Conservation (phyloP, 257 asterid species). For the Coffea canephora region DNA sequence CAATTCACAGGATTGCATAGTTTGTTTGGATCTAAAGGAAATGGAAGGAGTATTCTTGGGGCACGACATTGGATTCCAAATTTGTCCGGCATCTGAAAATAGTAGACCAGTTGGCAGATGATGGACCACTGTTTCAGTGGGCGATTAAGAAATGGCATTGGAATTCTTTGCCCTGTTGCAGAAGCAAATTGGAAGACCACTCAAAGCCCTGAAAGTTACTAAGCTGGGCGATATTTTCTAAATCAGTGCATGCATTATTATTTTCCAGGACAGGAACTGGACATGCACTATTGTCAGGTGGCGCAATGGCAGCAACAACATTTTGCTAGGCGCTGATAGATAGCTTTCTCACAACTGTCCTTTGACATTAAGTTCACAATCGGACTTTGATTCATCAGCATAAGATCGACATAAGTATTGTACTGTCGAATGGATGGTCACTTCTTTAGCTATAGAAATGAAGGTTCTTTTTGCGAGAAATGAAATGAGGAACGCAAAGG, state of each 20-base stretch:
- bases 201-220: conserved; percentile 6
- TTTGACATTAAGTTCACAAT: not conserved
- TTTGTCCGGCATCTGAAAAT: not conserved
- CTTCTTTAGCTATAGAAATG: not conserved
- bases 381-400: too few species aligned
- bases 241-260: too few species aligned
- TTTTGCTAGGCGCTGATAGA: too few species aligned
- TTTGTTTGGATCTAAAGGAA: not conserved
- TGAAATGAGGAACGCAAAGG: not conserved
- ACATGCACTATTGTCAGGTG: not conserved
- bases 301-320: not conserved
- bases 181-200: not conserved
- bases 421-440: not conserved
- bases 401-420: too few species aligned
- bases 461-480: not conserved
- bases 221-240: conserved; percentile 6
- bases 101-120: not conserved
- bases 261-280: not conserved
- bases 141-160: not conserved
- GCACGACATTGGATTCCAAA: not conserved
- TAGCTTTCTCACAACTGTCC: not conserved
- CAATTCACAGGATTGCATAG: not conserved
- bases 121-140: not conserved
- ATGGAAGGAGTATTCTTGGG: not conserved
- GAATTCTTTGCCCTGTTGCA: not conserved